Percentiles rank a stretch among this genome's conserved stretches.
Conservation (phyloP, 2,329 filamentous ascomycete species). For the Emydomyces testavorans region DNA sequence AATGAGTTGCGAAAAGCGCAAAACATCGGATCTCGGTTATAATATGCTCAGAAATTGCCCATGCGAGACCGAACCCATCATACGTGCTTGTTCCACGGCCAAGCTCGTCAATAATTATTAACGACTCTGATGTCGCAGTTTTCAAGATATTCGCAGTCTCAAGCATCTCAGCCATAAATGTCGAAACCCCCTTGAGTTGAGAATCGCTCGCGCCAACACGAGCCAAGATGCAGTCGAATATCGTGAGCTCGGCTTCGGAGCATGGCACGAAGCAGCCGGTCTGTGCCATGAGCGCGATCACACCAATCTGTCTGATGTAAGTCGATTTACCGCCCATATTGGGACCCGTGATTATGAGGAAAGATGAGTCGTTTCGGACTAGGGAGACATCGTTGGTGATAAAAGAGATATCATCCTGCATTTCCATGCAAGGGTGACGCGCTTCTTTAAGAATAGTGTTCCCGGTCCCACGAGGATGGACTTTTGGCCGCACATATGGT, state of each 20-base stretch:
- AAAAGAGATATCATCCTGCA: conserved; percentile 97
- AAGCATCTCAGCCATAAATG: conserved; percentile 99
- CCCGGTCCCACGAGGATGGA: conserved; percentile 77
- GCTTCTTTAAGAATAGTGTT: conserved; percentile 86
- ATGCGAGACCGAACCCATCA: conserved; percentile 95
- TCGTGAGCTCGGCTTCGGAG: conserved; percentile 75
- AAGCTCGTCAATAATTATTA: conserved; percentile 97
- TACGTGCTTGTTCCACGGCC: conserved; percentile 95
- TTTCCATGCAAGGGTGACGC: conserved; percentile 93
- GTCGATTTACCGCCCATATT: conserved; percentile 99
- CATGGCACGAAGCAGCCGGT: conserved; percentile 94
- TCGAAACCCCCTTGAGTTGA: conserved; percentile 93
- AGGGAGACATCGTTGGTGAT: conserved; percentile 94
- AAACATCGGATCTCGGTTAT: conserved; percentile 90
- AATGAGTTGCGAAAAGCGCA: conserved; percentile 92
- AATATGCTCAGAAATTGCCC: conserved; percentile 97
- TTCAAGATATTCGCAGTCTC: conserved; percentile 98
- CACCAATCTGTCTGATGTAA: conserved; percentile 93
- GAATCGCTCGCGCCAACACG: conserved; percentile 92
- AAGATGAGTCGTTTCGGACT: conserved; percentile 65
- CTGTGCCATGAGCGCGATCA: conserved; percentile 94
- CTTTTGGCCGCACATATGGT: conserved; percentile 79
- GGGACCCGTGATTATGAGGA: conserved; percentile 91
- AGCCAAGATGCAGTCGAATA: conserved; percentile 94
- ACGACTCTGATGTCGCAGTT: conserved; percentile 82